phyloP scores from a whole-genome alignment of 345 rosid species.

The Pugionium cornutum region DNA sequence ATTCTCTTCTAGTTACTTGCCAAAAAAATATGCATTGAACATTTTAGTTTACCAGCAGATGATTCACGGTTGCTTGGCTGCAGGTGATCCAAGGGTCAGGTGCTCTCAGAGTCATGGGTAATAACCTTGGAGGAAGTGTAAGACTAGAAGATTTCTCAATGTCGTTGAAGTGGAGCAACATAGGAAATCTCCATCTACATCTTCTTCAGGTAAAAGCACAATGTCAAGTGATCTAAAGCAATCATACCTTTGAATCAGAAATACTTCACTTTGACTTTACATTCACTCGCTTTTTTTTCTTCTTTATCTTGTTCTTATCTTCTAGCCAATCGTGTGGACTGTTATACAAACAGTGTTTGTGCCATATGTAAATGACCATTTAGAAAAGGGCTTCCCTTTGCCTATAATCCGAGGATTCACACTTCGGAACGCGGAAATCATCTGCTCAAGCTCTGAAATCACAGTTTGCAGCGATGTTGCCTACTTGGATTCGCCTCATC shows the following conservation, averaged over 20 bases:
- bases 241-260: not conserved
- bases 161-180: constrained; percentile 85
- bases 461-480: constrained; percentile 67
- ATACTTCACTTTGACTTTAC: not conserved
- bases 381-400: constrained; percentile 75
- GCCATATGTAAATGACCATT: constrained; percentile 75
- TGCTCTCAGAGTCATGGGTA: constrained; percentile 63
- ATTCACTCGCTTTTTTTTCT: not conserved
- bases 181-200: constrained; percentile 76
- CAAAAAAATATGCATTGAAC: constrained; percentile 4
- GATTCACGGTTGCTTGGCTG: constrained; percentile 17
- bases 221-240: not conserved
- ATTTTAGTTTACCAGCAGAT: not conserved
- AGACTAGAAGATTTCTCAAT: constrained; percentile 67
- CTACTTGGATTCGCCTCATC: constrained; percentile 46
- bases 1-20: not conserved
- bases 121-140: constrained; percentile 83
- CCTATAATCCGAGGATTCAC: constrained; percentile 90
- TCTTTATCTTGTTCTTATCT: constrained; percentile 1
- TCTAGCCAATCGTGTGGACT: constrained; percentile 95
- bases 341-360: constrained; percentile 76
- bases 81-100: constrained; percentile 77
- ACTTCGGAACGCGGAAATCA: constrained; percentile 60
- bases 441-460: constrained; percentile 56
- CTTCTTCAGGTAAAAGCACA: constrained; percentile 67